Base-by-base conservation (phyloP, 805 yeast genomes). In the Millerago galiae region DNA sequence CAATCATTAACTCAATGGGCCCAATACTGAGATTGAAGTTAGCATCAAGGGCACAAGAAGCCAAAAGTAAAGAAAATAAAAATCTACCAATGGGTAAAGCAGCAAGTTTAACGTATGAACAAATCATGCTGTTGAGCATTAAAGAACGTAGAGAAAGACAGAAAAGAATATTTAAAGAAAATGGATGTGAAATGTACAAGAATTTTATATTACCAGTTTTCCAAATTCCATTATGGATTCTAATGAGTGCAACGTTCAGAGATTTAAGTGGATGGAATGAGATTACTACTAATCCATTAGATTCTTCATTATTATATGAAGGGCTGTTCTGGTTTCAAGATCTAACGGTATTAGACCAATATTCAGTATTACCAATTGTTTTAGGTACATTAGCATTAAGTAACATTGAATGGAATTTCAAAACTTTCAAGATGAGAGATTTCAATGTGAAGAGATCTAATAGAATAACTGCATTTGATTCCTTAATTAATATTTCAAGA, bases 141-240 rank as follows among this genome's bases (percentile, higher is more conserved):
- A 89, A 85, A 58, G 97, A 90, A 58, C 76, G 81, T 34, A 68
- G 90, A 45, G 79, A 77, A 46, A 70, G 95, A 48, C 95, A 91
- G 51, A 79, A 81, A 52, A 59, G 59, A 38, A 66, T 90, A n/a
- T 90, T 83, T 63, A 74, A 73, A 48, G 71, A 75, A 41, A 70
- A 82, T 54, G 67, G 71, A 9, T 85, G 89, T 41, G 91, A 87
- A 55, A 60, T 81, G 44, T 90, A 95, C 88, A 90, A 89, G 59
- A 80, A 84, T 53, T 65, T 79, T 43, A 53, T 84, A 4, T 66
- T 88, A 31, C 97, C 97, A 1, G 64, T 79, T 0, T 75, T 86
- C 14, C 98, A 90, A 58, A 71, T 91, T 16, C 98, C 98, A 0
- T 59, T 90, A 6, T 90, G 96, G 95, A 71, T 89, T 2, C 69